Evolutionary conservation across 768 basidiomycete species (phyloP).

Genomic region (Rhodotorula toruloides): DNA sequence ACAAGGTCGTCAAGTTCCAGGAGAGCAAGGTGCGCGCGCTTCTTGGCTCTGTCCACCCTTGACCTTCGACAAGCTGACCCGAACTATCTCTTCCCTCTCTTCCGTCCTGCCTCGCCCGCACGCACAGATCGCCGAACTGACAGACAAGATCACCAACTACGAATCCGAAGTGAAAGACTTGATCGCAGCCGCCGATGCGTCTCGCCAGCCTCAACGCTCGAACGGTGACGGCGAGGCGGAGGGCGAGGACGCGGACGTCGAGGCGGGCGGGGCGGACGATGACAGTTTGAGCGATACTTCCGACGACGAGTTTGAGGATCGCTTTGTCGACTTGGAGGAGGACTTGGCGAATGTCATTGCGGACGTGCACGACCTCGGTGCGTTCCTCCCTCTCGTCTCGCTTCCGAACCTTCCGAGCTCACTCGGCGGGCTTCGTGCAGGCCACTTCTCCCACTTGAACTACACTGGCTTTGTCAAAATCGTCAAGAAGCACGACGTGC

Average conservation of each 20-base stretch:
- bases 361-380: conserved; percentile 50
- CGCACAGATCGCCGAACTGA: conserved; percentile 69
- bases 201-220: conserved; percentile 38
- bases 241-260: conserved; percentile 55
- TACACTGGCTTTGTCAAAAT: conserved; percentile 99
- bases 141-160: conserved; percentile 71
- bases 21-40: conserved; percentile 67
- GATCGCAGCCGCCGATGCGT: conserved; percentile 52
- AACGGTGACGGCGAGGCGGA: conserved; percentile 49
- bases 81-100: background rate
- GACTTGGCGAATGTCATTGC: conserved; percentile 93
- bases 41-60: background rate
- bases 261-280: conserved; percentile 44
- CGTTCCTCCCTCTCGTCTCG: background rate
- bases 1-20: conserved; percentile 92
- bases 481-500: conserved; percentile 94
- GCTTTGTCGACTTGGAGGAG: conserved; percentile 81
- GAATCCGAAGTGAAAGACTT: conserved; percentile 74
- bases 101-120: background rate
- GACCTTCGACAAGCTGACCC: background rate
- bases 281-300: conserved; percentile 52
- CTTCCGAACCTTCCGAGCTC: too few relatives aligned
- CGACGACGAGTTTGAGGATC: conserved; percentile 63
- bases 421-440: conserved; percentile 42
- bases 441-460: conserved; percentile 91